Percentiles rank a stretch among this genome's conserved stretches.
These are phyloP conservation scores for Ananas comosus DNA, from an alignment of 176 grass and related monocot species.

Conservation along the genomic window DNA sequence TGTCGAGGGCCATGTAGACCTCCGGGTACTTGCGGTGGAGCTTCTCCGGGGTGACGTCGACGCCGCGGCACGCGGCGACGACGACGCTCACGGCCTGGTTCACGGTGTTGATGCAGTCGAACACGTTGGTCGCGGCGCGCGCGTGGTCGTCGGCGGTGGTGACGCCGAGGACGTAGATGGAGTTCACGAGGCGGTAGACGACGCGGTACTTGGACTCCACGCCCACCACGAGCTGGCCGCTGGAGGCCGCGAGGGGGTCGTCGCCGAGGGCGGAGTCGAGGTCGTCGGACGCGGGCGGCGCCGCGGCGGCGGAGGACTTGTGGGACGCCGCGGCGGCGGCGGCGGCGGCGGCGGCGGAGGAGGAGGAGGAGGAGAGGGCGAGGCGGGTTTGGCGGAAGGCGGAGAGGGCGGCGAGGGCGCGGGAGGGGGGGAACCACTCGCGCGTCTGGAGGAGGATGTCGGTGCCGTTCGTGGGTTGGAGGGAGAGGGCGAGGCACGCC, in stretches of 20 bases:
- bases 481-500: constrained; percentile 92
- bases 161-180: constrained; percentile 89
- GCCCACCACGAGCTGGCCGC: constrained; percentile 87
- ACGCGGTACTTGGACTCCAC: constrained; percentile 96
- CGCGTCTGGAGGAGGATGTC: constrained; percentile 93
- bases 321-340: too few relatives aligned
- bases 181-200: constrained; percentile 92
- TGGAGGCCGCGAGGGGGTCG: constrained; percentile 70
- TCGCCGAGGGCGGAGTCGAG: constrained; percentile 68
- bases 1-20: constrained; percentile 93
- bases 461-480: constrained; percentile 83
- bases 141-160: constrained; percentile 80
- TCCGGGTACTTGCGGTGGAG: constrained; percentile 92
- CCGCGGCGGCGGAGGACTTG: constrained; percentile 10
- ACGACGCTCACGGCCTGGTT: constrained; percentile 87
- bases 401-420: constrained; percentile 89
- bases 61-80: constrained; percentile 76
- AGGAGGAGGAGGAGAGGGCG: constrained; percentile 42
- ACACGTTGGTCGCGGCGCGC: constrained; percentile 57
- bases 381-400: constrained; percentile 84
- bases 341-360: constrained; percentile 10
- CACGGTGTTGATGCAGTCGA: constrained; percentile 90
- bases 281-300: constrained; percentile 40
- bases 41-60: constrained; percentile 91
- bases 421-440: constrained; percentile 93